Conservation (phyloP, 306 rosid genomes). For the Fragaria vesca region DNA sequence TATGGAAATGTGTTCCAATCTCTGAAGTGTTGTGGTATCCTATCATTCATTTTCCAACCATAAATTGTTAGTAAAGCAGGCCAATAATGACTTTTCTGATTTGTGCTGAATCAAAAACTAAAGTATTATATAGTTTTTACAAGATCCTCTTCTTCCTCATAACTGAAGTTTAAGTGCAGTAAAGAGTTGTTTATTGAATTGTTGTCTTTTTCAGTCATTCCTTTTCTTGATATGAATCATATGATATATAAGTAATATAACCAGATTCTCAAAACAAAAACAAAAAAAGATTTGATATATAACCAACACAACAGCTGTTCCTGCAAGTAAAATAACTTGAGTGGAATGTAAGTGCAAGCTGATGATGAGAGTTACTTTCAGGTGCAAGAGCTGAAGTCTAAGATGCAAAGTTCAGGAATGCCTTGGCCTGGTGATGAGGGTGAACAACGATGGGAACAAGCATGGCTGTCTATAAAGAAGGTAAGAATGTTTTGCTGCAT, state of each 20-base stretch:
- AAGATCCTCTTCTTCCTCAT: background rate
- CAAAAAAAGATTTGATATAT: background rate
- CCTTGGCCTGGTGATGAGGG: slow-evolving; percentile 99
- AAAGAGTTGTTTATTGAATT: background rate
- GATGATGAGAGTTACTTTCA: slow-evolving; percentile 35
- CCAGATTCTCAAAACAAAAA: no score
- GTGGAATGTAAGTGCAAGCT: slow-evolving; percentile 19
- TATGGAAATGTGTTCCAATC: background rate
- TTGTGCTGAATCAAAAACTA: slow-evolving; percentile 6
- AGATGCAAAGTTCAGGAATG: slow-evolving; percentile 90
- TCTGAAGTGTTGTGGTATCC: slow-evolving; percentile 11
- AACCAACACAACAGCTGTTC: background rate
- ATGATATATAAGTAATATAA: no score
- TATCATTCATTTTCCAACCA: background rate
- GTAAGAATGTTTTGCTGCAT: slow-evolving; percentile 40
- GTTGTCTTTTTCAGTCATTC: background rate
- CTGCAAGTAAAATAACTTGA: slow-evolving; percentile 6
- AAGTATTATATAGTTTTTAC: background rate
- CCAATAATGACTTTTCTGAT: background rate
- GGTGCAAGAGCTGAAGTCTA: slow-evolving; percentile 82
- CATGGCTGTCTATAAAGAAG: slow-evolving; percentile 93
- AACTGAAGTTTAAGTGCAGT: background rate
- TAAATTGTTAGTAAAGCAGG: background rate
- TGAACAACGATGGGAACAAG: slow-evolving; percentile 81
- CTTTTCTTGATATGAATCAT: background rate